Conservation (phyloP, 2,329 filamentous ascomycete species). For the Talaromyces sp. region DNA sequence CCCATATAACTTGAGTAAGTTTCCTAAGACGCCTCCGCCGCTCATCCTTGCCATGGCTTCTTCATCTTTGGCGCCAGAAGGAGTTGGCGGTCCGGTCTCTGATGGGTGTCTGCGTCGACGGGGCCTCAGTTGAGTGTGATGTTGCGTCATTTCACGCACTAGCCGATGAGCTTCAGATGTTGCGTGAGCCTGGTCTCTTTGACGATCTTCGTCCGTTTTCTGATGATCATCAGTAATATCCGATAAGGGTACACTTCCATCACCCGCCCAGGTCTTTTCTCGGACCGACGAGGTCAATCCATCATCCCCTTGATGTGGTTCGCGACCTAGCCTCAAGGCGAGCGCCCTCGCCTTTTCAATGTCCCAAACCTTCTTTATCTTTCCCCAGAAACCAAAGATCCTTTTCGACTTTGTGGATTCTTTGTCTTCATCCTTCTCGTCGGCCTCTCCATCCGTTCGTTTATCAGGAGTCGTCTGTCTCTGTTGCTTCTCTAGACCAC, state of each 20-base stretch:
- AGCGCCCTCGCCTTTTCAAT: slow-evolving; percentile 16
- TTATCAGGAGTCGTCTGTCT: slow-evolving; percentile 9
- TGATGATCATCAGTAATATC: slow-evolving; percentile 28
- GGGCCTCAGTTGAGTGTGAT: slow-evolving; percentile 23
- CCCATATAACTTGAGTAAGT: slow-evolving; percentile 65
- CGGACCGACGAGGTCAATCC: slow-evolving; percentile 23
- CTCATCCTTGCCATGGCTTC: slow-evolving; percentile 24
- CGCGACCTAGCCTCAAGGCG: slow-evolving; percentile 22
- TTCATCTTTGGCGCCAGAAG: slow-evolving; percentile 21
- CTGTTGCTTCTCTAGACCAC: background rate
- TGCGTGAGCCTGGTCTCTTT: slow-evolving; percentile 21
- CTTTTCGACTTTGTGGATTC: slow-evolving; percentile 5
- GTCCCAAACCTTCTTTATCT: slow-evolving; percentile 5
- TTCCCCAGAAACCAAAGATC: background rate
- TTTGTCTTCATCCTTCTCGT: slow-evolving; percentile 3
- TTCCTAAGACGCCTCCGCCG: slow-evolving; percentile 60
- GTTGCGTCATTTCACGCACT: slow-evolving; percentile 32
- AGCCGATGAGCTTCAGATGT: slow-evolving; percentile 35
- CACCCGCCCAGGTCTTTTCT: slow-evolving; percentile 25
- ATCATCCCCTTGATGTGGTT: slow-evolving; percentile 22
- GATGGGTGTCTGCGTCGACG: slow-evolving; percentile 27
- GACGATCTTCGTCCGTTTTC: slow-evolving; percentile 27
- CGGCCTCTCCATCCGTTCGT: background rate
- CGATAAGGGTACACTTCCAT: slow-evolving; percentile 21
- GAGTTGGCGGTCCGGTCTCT: slow-evolving; percentile 30